Evolutionary conservation across 2,329 filamentous ascomycete genomes (phyloP), one percentile per base, ranked within the genome.

Genomic region (Annulohypoxylon truncatum): DNA sequence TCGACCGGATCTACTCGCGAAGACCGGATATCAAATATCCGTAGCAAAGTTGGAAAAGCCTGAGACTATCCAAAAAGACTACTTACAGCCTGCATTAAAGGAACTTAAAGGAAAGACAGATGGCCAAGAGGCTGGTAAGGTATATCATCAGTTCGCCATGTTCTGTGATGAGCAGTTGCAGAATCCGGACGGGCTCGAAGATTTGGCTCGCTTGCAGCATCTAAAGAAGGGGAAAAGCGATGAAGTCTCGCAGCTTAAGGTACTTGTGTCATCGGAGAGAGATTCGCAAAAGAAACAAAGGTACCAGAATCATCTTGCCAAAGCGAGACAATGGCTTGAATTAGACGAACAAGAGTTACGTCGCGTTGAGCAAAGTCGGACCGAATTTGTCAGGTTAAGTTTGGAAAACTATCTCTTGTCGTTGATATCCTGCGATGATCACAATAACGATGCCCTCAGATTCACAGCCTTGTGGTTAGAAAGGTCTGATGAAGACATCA

Each of bases 401-500:
- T 82, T 99, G 18, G 93, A 97, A 75, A 98, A 98, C 75, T 99
- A 99, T 73, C 85, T 99, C 2, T 86, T 95, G 2, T 92, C 93
- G 1, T 85, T 99, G 33, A 86, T 86, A 51, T 92, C 94, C 12
- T 97, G 92, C 20, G 94, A 99, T 73, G 89, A 92, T 31, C 91
- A 96, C 79, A 92, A 97, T 75, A 94, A 93, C 69, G 94, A 97
- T 75, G 91, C 93, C 2, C 85, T 99, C 55, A 91, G 96, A 1
- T 97, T 99, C 76, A 94, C 94, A 59, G 93, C 96, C 0, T 81
- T 99, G 15, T 99, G 96, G 96, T 86, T 99, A 8, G 94, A 97
- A 76, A 89, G 94, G 66, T 91, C 93, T 0, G 87, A 89, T n/a
- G 90, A 91, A 63, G 83, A 88, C 4, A 84, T 88, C 26, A 93